Evolutionary conservation across 257 asterid genomes (phyloP), one percentile per base, ranked within the genome.

Genomic region (Solanum ossicruentum): DNA sequence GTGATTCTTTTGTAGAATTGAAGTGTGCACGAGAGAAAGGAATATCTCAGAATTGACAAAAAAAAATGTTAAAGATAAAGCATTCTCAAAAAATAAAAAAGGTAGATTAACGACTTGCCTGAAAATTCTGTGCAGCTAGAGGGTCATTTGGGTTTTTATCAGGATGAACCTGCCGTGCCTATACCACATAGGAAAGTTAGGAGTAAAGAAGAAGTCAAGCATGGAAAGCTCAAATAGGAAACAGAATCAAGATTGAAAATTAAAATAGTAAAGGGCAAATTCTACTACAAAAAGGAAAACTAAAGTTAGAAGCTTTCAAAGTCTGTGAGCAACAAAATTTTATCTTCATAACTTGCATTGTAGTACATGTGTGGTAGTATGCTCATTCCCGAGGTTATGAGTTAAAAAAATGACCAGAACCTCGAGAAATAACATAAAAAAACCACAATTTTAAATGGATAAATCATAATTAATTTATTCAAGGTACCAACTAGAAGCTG

Each of bases 141-240:
- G 99, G 99, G 89, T 97, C 97, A 65, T 28, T 97, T 12, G 98
- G 98, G 86, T 97, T 97, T 92, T 97, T 97, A 89, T 97, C 99
- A 28, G 99, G 99, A 89, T 97, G 99, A 87, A 97, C 99, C 90
- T 97, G 97, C 61, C 98, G 93, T 28, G 99, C 99, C 99, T 97
- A 88, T 91, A 88, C 81, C 85, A 83, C 51, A 17, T 15, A 67
- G 49, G 39, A 9, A 10, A 70, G 63, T 32, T 18, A 83, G 70
- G 36, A 52, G 67, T 82, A 61, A 66, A 78, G 23, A 49, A 78
- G 28, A 28, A 78, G 83, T 10, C 12, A 17, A 26, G 10, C 83
- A 78, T 52, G 83, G 83, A 78, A 54, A 78, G 66, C 65, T 78
- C 3, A 16, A 16, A 52, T 26, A 71, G 61, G 12, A 49, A 52